These are phyloP conservation scores for Baorangia bicolor DNA, from an alignment of 768 basidiomycete species.

Conservation along the genomic window DNA sequence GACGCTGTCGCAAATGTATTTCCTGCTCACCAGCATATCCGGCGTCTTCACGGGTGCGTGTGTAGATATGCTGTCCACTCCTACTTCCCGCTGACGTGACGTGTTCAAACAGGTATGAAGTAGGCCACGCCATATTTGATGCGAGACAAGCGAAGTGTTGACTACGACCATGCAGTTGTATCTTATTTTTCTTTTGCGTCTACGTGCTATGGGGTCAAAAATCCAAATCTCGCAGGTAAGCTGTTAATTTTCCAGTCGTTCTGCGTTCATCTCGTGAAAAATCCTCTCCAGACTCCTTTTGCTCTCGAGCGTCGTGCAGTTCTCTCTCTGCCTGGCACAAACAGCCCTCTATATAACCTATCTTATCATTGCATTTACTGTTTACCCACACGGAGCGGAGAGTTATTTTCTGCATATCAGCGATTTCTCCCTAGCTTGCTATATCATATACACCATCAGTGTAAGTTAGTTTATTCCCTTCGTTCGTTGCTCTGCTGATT, in stretches of 20 bases:
- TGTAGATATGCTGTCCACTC: neutral
- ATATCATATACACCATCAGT: conserved; percentile 20
- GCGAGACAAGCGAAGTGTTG: neutral
- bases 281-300: conserved; percentile 9
- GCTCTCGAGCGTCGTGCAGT: conserved; percentile 10
- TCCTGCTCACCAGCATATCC: conserved; percentile 7
- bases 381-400: neutral
- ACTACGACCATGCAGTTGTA: conserved; percentile 2
- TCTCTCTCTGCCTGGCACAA: conserved; percentile 14
- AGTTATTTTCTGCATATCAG: neutral
- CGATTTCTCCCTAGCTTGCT: conserved; percentile 2
- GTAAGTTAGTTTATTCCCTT: conserved; percentile 1
- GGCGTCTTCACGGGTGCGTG: conserved; percentile 15
- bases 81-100: neutral
- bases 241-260: neutral
- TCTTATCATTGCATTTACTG: neutral
- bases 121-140: neutral
- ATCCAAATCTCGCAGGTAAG: conserved; percentile 2
- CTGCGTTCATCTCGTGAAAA: neutral
- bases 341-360: neutral
- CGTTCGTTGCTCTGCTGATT: neutral
- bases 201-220: conserved; percentile 17
- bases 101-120: conserved; percentile 15
- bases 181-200: conserved; percentile 20
- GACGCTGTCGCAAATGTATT: conserved; percentile 4